Evolutionary conservation across 345 rosid genomes (phyloP), one percentile per base, ranked within the genome.

Genomic region (Salix dunnii): DNA sequence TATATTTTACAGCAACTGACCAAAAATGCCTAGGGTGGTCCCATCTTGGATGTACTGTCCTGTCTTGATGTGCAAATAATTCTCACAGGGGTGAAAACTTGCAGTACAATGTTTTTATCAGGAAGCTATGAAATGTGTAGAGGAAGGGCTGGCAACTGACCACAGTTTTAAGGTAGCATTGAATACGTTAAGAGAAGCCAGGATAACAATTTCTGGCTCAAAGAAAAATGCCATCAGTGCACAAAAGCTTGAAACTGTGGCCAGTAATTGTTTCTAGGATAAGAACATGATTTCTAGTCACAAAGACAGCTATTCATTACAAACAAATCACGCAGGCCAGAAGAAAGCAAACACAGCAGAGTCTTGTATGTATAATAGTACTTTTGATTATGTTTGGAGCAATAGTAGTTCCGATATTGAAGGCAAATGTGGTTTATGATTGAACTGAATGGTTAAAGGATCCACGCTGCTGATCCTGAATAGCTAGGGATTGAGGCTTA

Each of bases 1-100:
- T 85, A 80, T 75, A 68, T 80, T 63, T 62, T 85, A 46, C 78
- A 75, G 76, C 72, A 76, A 31, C 80, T 84, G 87, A 77, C 79
- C 2, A 79, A 64, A 76, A 68, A 64, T 63, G 83, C 69, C 3
- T 77, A 79, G 78, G 85, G 64, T 69, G 80, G 68, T 70, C 80
- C 72, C 67, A 51, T 68, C 38, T 68, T 68, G 76, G 85, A 79
- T 67, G 31, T 9, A 28, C 36, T 33, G 33, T 67, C 79, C 38
- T 65, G 60, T 21, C 27, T 76, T 77, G 70, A 38, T 64, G 30
- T 72, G 48, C 77, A 66, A 77, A 64, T 17, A 68, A 58, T 72
- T 60, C 79, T 38, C 72, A 38, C 4, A 74, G 25, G 46, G 66
- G 79, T 66, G 76, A 75, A 81, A 81, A 74, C 17, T 63, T 76